phyloP scores from a whole-genome alignment of 2,329 filamentous ascomycete genomes.

The Clonostachys byssicola region DNA sequence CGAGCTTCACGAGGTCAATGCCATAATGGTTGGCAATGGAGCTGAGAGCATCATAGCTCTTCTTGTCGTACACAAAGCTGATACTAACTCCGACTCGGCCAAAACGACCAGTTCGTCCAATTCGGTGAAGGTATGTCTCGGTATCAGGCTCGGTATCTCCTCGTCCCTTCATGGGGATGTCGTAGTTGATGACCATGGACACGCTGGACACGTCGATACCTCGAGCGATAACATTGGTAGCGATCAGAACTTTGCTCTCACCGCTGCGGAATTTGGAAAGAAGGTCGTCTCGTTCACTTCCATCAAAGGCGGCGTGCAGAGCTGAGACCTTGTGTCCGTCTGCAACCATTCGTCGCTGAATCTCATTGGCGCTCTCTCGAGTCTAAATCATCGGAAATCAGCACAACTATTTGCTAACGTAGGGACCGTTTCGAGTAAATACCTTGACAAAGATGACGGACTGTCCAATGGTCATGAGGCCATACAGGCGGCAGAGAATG shows the following conservation, averaged over 20 bases:
- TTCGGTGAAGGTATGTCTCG: conserved; percentile 96
- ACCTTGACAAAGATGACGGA: conserved; percentile 98
- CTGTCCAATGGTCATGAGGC: conserved; percentile 91
- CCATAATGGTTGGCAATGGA: conserved; percentile 77
- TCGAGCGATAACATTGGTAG: conserved; percentile 92
- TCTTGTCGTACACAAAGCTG: conserved; percentile 85
- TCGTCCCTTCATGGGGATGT: conserved; percentile 70
- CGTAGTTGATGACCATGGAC: conserved; percentile 98
- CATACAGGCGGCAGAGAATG: conserved; percentile 87
- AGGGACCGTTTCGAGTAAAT: conserved; percentile 13
- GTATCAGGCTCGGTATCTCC: conserved; percentile 82
- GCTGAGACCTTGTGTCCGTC: conserved; percentile 92
- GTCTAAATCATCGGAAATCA: conserved; percentile 45
- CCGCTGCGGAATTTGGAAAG: conserved; percentile 84
- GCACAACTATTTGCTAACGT: background rate
- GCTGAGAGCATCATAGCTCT: conserved; percentile 74
- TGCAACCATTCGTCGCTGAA: conserved; percentile 77
- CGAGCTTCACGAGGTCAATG: conserved; percentile 76
- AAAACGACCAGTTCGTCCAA: conserved; percentile 94
- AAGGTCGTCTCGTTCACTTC: conserved; percentile 74
- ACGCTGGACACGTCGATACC: conserved; percentile 91
- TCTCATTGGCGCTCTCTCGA: conserved; percentile 78
- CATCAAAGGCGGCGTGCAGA: conserved; percentile 84
- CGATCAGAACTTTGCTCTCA: conserved; percentile 91
- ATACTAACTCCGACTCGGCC: conserved; percentile 95